phyloP scores from a whole-genome alignment of 441 rosid genomes.

The Mallotus repandus region DNA sequence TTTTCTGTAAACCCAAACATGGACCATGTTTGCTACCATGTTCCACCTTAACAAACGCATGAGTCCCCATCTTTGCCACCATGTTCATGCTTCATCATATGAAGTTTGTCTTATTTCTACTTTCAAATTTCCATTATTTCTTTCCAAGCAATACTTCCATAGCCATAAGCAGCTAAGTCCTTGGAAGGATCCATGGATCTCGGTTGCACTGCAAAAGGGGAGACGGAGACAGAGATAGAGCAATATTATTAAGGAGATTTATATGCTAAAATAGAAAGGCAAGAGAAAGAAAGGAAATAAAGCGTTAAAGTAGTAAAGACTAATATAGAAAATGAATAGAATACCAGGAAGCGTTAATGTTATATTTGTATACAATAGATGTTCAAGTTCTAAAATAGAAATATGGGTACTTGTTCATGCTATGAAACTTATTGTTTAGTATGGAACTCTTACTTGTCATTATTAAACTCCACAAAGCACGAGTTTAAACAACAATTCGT shows the following conservation, averaged over 20 bases:
- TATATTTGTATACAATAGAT: not conserved
- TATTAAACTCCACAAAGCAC: too few species aligned
- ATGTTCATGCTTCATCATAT: conserved; percentile 34
- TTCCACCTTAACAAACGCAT: too few species aligned
- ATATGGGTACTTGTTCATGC: too few species aligned
- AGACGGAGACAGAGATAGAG: not conserved
- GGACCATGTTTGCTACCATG: too few species aligned
- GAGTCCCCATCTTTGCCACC: conserved; percentile 42
- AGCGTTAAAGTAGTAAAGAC: not conserved
- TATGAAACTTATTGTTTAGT: not conserved
- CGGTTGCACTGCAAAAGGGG: conserved; percentile 40
- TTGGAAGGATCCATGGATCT: conserved; percentile 68
- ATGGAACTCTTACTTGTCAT: not conserved
- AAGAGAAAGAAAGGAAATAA: too few species aligned
- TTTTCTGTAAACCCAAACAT: too few species aligned
- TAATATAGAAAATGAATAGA: not conserved
- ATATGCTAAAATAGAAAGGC: too few species aligned
- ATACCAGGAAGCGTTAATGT: conserved; percentile 30
- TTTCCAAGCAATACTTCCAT: conserved; percentile 79
- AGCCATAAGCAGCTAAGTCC: conserved; percentile 71
- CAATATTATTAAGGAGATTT: not conserved
- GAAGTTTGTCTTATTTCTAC: conserved; percentile 47
- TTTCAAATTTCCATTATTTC: conserved; percentile 64
- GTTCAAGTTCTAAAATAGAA: not conserved
- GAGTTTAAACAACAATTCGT: too few species aligned